These are phyloP conservation scores for Xerocomellus amylosporus DNA, from an alignment of 768 basidiomycete species.

Conservation along the genomic window DNA sequence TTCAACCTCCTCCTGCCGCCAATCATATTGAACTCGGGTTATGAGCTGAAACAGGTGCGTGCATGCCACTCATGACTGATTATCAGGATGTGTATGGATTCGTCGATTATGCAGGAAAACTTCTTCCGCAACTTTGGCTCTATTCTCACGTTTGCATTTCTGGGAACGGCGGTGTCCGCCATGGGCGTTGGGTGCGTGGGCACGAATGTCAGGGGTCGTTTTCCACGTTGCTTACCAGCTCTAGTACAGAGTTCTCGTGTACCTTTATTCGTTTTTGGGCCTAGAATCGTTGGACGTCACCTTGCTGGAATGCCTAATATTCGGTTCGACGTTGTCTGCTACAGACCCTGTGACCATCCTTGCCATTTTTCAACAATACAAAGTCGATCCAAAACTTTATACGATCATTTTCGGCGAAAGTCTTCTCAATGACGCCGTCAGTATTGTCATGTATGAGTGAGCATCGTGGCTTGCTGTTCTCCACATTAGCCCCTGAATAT, in stretches of 20 bases:
- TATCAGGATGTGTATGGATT: background rate
- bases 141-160: constrained; percentile 89
- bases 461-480: constrained; percentile 34
- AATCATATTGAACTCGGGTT: constrained; percentile 97
- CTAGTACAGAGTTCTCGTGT: constrained; percentile 80
- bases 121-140: constrained; percentile 99
- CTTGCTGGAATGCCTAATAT: constrained; percentile 90
- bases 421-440: constrained; percentile 96
- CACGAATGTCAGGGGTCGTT: background rate
- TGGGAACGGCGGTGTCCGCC: constrained; percentile 95
- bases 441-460: constrained; percentile 99
- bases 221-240: constrained; percentile 41
- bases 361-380: constrained; percentile 97
- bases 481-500: background rate
- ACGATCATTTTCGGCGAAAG: constrained; percentile 97
- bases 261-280: constrained; percentile 91
- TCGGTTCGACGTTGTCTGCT: constrained; percentile 94
- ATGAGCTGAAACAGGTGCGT: constrained; percentile 91
- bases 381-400: constrained; percentile 97
- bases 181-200: constrained; percentile 86
- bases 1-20: constrained; percentile 98
- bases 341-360: constrained; percentile 98
- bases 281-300: constrained; percentile 85
- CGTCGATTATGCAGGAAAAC: constrained; percentile 64
- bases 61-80: background rate